A percentile compares a stretch with the other conserved stretches of the same genome.
phyloP scores from a whole-genome alignment of 139 green algal species.

The Chlorella sp. region DNA sequence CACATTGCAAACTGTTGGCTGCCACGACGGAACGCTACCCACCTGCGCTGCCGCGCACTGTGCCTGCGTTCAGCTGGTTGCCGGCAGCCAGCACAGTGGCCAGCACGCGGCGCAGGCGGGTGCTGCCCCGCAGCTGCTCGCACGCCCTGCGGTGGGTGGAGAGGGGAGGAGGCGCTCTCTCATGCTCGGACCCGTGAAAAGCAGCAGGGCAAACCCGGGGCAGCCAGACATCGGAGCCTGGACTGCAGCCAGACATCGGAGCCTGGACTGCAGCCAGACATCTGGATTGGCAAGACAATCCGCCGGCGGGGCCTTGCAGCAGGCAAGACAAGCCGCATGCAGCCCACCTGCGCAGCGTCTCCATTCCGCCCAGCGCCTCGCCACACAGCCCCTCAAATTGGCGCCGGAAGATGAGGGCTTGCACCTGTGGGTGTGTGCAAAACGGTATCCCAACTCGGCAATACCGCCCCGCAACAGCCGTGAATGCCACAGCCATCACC shows the following conservation, averaged over 20 bases:
- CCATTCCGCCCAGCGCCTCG: slow-evolving; percentile 41
- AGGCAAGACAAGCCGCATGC: neutral
- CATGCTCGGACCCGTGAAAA: too few species aligned
- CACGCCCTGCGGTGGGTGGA: slow-evolving; percentile 29
- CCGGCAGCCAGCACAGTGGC: slow-evolving; percentile 44
- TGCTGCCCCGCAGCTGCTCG: slow-evolving; percentile 46
- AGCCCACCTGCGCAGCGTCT: slow-evolving; percentile 7
- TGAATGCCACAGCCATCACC: too few species aligned
- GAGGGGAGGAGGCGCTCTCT: too few species aligned
- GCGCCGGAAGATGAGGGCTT: slow-evolving; percentile 46
- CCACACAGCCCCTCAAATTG: slow-evolving; percentile 47
- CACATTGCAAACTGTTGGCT: neutral
- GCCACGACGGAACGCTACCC: neutral
- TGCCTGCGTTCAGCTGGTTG: slow-evolving; percentile 63
- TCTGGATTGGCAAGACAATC: too few species aligned
- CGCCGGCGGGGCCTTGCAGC: neutral
- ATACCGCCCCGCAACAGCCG: too few species aligned
- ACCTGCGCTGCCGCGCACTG: slow-evolving; percentile 45
- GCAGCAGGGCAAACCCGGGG: too few species aligned
- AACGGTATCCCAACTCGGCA: too few species aligned
- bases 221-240: too few species aligned
- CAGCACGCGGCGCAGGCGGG: slow-evolving; percentile 39
- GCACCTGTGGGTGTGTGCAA: too few species aligned
- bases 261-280: too few species aligned
- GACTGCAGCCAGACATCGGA: too few species aligned